Percentiles rank a stretch among this genome's conserved stretches.
Evolutionary conservation across 208 protist species (phyloP).

Genomic region (Strigomonas culicis): DNA sequence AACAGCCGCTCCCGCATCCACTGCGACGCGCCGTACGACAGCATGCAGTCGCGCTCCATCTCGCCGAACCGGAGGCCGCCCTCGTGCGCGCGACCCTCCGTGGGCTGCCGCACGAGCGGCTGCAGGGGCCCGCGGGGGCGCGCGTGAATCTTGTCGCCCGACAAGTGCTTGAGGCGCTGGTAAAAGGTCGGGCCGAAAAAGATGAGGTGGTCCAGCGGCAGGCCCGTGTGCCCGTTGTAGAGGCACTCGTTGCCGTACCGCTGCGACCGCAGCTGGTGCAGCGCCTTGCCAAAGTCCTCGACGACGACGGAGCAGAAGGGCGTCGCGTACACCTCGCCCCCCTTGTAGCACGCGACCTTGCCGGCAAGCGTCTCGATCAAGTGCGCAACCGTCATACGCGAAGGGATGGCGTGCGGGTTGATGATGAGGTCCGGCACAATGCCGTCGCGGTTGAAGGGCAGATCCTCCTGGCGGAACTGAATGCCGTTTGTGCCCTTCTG

Average conservation of each 20-base stretch:
- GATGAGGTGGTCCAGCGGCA: constrained; percentile 95
- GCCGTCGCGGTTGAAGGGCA: constrained; percentile 98
- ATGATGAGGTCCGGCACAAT: constrained; percentile 99
- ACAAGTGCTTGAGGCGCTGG: constrained; percentile 99
- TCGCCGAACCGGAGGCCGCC: constrained; percentile 99
- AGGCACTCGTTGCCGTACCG: constrained; percentile 98
- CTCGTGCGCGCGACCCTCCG: constrained; percentile 96
- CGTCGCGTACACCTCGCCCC: constrained; percentile 91
- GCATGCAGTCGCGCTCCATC: constrained; percentile 99
- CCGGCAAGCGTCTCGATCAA: constrained; percentile 93
- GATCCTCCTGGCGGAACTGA: constrained; percentile 97
- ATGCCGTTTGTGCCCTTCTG: constrained; percentile 99
- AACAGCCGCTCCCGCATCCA: constrained; percentile 98
- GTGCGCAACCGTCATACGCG: constrained; percentile 99
- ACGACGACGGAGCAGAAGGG: constrained; percentile 96
- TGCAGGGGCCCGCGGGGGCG: constrained; percentile 90
- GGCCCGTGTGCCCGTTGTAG: constrained; percentile 97
- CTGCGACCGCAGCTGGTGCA: constrained; percentile 92
- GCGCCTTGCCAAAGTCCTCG: constrained; percentile 87
- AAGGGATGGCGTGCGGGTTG: constrained; percentile 99
- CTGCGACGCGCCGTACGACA: constrained; percentile 93
- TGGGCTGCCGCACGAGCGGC: constrained; percentile 99
- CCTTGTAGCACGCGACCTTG: constrained; percentile 96
- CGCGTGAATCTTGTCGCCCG: constrained; percentile 99
- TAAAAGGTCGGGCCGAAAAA: constrained; percentile 99